Base-by-base conservation (phyloP, 2,329 filamentous ascomycete species). In the Sarocladium strictum region DNA sequence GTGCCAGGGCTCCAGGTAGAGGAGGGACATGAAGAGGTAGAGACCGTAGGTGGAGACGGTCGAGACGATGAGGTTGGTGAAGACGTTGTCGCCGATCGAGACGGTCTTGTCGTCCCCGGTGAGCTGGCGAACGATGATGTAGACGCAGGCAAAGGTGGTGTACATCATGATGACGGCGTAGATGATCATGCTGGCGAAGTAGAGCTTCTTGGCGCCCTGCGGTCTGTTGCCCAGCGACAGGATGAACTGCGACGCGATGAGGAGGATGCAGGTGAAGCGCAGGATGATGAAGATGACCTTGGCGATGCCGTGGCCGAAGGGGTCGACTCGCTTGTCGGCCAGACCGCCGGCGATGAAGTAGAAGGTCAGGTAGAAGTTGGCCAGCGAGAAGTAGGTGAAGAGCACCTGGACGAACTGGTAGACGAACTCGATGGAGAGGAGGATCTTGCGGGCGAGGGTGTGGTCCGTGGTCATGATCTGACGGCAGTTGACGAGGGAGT, bases 331-430 rank as follows among this genome's bases (percentile, higher is more conserved):
- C 0, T 82, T 75, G 64, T 97, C 90, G 0, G 88, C 81, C 15
- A 99, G 79, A 38, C 92, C 95, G 41, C 94, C 94, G 21, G 91
- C 91, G 61, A 99, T 87, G 75, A 99, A 99, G 80, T 92, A 99
- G 74, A 99, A 99, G 56, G 92, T 96, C 53, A 99, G 85, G 70
- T 97, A 99, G 78, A 97, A 99, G 76, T 99, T 99, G 70, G 93
- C 92, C 38, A 99, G 84, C 11, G 93, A 96, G 76, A 99, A 97
- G 76, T 90, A 99, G 45, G 94, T 99, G 75, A 99, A 99, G 58
- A 96, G 71, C 14, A 99, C 83, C 65, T 91, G 89, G 62, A 97
- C 80, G 67, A 96, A 87, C 69, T 99, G 94, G 71, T 99, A 99
- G 61, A 96, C 70, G 67, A 97, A 97, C 69, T 99, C 94, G 62